Conservation (phyloP, 768 basidiomycete species). For the Rubroboletus pulcherrimus region DNA sequence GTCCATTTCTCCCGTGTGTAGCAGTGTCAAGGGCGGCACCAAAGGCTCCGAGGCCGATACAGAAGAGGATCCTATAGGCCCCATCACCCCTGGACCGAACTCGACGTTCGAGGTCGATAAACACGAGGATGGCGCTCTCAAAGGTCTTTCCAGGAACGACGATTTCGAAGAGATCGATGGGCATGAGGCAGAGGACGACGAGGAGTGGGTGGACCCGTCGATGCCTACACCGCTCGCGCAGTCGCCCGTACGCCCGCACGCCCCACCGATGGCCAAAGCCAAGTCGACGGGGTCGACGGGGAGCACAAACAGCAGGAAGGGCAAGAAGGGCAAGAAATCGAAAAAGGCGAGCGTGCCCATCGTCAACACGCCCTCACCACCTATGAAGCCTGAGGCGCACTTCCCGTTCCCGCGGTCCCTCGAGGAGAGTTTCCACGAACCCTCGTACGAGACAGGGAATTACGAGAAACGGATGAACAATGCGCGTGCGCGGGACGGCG, state of each 20-base stretch:
- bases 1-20: constrained; percentile 41
- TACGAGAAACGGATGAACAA: constrained; percentile 62
- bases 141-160: constrained; percentile 28
- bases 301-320: constrained; percentile 25
- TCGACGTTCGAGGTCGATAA: constrained; percentile 26
- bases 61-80: constrained; percentile 69
- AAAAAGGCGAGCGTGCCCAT: constrained; percentile 35
- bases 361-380: constrained; percentile 37
- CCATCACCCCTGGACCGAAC: constrained; percentile 63
- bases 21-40: constrained; percentile 33
- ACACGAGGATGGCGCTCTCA: constrained; percentile 12
- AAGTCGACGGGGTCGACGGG: constrained; percentile 27
- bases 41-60: constrained; percentile 60
- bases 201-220: constrained; percentile 70
- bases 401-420: constrained; percentile 64
- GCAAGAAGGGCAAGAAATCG: constrained; percentile 36
- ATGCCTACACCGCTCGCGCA: constrained; percentile 37
- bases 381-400: constrained; percentile 35
- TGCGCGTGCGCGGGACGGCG: constrained; percentile 72
- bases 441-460: constrained; percentile 22
- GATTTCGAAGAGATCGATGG: constrained; percentile 28
- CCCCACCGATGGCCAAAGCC: constrained; percentile 26
- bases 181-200: constrained; percentile 36
- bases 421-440: constrained; percentile 34
- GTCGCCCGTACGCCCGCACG: constrained; percentile 21